Conservation (phyloP, 2,329 filamentous ascomycete species). For the Fusarium sp. region DNA sequence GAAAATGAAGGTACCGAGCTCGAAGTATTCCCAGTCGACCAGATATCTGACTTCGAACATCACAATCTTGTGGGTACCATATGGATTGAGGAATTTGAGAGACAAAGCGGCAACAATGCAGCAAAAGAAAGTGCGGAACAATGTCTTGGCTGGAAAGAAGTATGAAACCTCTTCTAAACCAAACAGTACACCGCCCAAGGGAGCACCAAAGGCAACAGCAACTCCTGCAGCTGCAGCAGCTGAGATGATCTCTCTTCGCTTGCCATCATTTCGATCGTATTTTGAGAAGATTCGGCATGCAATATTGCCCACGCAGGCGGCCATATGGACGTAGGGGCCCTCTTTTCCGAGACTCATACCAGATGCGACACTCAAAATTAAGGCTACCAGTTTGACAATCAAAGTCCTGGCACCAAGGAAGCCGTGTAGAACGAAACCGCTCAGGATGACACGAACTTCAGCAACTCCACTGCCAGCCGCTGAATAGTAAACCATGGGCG, state of each 20-base stretch:
- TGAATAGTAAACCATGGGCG: slow-evolving; percentile 93
- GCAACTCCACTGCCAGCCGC: slow-evolving; percentile 96
- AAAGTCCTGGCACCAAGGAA: slow-evolving; percentile 92
- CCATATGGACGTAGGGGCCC: slow-evolving; percentile 96
- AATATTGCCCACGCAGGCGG: slow-evolving; percentile 94
- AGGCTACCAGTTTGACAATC: slow-evolving; percentile 82
- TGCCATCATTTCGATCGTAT: slow-evolving; percentile 93
- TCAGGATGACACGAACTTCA: slow-evolving; percentile 97
- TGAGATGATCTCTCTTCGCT: slow-evolving; percentile 92
- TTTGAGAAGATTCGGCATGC: slow-evolving; percentile 93
- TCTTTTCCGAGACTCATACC: slow-evolving; percentile 96
- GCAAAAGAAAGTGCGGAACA: slow-evolving; percentile 98
- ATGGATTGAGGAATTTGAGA: slow-evolving; percentile 94
- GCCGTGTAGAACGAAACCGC: slow-evolving; percentile 95
- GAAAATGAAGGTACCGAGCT: slow-evolving; percentile 85
- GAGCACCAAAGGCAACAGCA: slow-evolving; percentile 93
- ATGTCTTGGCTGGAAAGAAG: slow-evolving; percentile 96
- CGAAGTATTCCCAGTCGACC: slow-evolving; percentile 93
- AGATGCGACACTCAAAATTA: slow-evolving; percentile 90
- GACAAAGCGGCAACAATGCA: slow-evolving; percentile 93
- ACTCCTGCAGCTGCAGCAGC: slow-evolving; percentile 92
- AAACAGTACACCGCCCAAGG: slow-evolving; percentile 88
- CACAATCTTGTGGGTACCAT: slow-evolving; percentile 96
- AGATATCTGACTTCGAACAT: slow-evolving; percentile 94
- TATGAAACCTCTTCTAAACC: slow-evolving; percentile 95